A percentile compares a stretch with the other conserved stretches of the same genome.
Conservation (phyloP, 2,329 filamentous ascomycete species). For the Colletotrichum tropicale region DNA sequence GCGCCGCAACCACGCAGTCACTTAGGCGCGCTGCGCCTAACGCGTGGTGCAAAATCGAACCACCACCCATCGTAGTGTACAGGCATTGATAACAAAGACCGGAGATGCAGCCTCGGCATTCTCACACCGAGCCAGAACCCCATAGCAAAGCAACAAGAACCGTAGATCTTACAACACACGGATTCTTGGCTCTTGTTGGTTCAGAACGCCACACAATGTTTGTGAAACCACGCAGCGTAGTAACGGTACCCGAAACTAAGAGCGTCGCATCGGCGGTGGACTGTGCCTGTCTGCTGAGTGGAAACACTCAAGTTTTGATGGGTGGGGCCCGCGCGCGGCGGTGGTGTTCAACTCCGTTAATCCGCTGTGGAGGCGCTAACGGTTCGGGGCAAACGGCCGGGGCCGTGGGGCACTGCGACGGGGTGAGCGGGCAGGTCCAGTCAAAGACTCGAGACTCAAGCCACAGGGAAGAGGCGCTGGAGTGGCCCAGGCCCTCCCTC, state of each 20-base stretch:
- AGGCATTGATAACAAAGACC: background rate
- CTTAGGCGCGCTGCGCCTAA: background rate
- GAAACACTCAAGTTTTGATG: background rate
- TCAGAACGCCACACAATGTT: background rate
- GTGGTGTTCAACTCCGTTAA: background rate
- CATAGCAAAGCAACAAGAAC: background rate
- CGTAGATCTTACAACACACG: background rate
- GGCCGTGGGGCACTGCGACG: background rate
- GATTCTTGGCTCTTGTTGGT: background rate
- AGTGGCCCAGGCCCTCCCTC: background rate
- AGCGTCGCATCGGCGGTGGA: conserved; percentile 8
- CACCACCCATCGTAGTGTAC: background rate
- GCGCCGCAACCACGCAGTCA: background rate
- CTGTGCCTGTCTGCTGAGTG: background rate
- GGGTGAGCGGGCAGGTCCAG: background rate
- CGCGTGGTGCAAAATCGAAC: background rate
- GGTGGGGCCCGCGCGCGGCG: background rate
- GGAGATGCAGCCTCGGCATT: background rate
- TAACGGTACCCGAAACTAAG: background rate
- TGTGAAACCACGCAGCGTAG: background rate
- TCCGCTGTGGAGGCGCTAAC: background rate
- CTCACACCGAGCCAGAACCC: background rate
- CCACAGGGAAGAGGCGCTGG: background rate
- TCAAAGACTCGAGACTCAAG: background rate
- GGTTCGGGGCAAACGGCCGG: background rate